Conservation (phyloP, 2,329 filamentous ascomycete genomes). For the Penicillium vulpinum region DNA sequence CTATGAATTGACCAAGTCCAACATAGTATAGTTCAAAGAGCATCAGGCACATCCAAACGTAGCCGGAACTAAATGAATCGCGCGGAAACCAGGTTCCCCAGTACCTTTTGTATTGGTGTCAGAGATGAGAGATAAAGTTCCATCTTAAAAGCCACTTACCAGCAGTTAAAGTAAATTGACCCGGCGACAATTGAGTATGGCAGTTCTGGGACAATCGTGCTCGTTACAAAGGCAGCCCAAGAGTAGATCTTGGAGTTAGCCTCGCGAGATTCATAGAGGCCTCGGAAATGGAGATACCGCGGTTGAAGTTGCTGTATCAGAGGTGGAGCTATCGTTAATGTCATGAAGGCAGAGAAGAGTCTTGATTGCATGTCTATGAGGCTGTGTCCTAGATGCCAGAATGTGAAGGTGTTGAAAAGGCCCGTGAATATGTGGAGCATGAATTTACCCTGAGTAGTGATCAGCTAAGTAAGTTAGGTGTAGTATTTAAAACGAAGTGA, state of each 20-base stretch:
- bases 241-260: constrained; percentile 77
- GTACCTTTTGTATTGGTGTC: constrained; percentile 43
- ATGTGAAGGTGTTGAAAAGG: constrained; percentile 70
- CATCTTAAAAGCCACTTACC: constrained; percentile 45
- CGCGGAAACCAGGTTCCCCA: constrained; percentile 56
- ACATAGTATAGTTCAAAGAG: constrained; percentile 67
- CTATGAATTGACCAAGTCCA: constrained; percentile 67
- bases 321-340: constrained; percentile 70
- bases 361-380: constrained; percentile 67
- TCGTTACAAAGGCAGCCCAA: constrained; percentile 69
- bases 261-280: constrained; percentile 71
- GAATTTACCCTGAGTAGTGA: constrained; percentile 54
- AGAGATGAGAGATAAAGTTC: neutral
- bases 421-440: constrained; percentile 63
- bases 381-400: constrained; percentile 61
- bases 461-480: neutral
- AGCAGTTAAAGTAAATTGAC: constrained; percentile 64
- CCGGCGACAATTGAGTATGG: constrained; percentile 68
- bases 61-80: constrained; percentile 60
- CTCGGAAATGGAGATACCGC: constrained; percentile 64
- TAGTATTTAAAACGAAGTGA: neutral
- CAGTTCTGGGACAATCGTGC: constrained; percentile 66
- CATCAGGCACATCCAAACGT: constrained; percentile 64
- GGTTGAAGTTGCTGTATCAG: constrained; percentile 78
- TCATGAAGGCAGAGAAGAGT: constrained; percentile 76